Percentiles rank a stretch among this genome's conserved stretches.
Conservation (phyloP, 75 land plant species). For the Picea sitchensis region DNA sequence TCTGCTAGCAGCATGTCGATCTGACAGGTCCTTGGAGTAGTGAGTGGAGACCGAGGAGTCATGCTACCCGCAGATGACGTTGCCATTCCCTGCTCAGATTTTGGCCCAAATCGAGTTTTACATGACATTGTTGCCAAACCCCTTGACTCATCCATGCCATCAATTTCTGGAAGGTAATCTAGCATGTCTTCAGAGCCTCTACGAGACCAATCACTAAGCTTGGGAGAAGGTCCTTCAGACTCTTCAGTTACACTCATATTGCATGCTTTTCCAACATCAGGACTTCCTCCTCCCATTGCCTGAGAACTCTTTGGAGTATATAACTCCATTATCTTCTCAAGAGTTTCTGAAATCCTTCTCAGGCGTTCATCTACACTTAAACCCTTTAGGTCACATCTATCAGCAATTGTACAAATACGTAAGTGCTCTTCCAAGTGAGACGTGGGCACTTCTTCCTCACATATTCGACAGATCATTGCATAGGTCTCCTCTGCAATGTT, state of each 20-base stretch:
- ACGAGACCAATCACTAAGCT: slow-evolving; percentile 69
- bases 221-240: slow-evolving; percentile 49
- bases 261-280: slow-evolving; percentile 69
- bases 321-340: slow-evolving; percentile 80
- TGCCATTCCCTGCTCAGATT: slow-evolving; percentile 81
- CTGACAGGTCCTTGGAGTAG: slow-evolving; percentile 86
- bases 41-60: slow-evolving; percentile 94
- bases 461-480: slow-evolving; percentile 91
- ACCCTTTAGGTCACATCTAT: slow-evolving; percentile 94
- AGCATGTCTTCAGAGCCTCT: slow-evolving; percentile 91
- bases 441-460: slow-evolving; percentile 97
- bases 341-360: slow-evolving; percentile 72
- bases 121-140: slow-evolving; percentile 65
- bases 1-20: slow-evolving; percentile 81
- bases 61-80: slow-evolving; percentile 95
- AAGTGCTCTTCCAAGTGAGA: slow-evolving; percentile 88
- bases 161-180: slow-evolving; percentile 75
- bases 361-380: slow-evolving; percentile 86
- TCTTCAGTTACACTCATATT: slow-evolving; percentile 72
- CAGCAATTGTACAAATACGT: slow-evolving; percentile 85
- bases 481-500: slow-evolving; percentile 53
- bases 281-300: slow-evolving; percentile 56
- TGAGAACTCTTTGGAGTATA: slow-evolving; percentile 55
- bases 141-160: slow-evolving; percentile 75
- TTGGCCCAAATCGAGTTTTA: slow-evolving; percentile 94